Evolutionary conservation across 495 filamentous ascomycete genomes (phyloP), one percentile per base, ranked within the genome.

Genomic region (Massariosphaeria phaeospora): DNA sequence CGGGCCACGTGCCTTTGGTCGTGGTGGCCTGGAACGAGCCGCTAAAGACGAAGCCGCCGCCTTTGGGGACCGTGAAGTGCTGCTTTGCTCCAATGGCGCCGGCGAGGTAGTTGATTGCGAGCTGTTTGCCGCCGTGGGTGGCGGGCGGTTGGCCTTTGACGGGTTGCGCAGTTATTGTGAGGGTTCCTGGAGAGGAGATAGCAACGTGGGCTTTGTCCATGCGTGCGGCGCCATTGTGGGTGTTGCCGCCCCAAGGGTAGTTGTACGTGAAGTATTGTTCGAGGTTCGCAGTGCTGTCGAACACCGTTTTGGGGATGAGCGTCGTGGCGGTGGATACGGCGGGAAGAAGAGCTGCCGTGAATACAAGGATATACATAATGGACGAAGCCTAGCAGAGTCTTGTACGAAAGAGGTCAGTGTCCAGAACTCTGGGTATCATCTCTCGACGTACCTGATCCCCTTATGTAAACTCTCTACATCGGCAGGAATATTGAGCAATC

Each of bases 181-280:
- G 47, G 42, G 65, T 65, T 15, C 68, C 70, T 45, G 66, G 43
- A 1, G 67, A 57, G 1, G 52, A 38, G 20, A 63, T 58, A 10
- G 43, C 11, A n/a, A 59, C 55, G 38, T 63, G 55, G 24, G 74
- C 64, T 11, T 52, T 25, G 61, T 74, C 65, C 79, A 82, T 83
- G 35, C 78, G 76, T 2, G 79, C 79, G 0, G 72, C 76, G 26
- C 79, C 79, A 61, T 81, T 83, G 66, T 77, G 76, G 2, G 55
- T 58, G 54, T 74, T 71, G 35, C 62, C 64, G 20, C 71, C 69
- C 69, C 71, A 73, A 1, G 71, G 71, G 50, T 73, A 72, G 66
- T 77, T 72, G 68, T 79, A 77, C 58, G 54, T 63, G 68, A 79
- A 82, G 61, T 76, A 74, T 7, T 71, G 59, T 30, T 78, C 73